These are phyloP conservation scores for Hyaloperonospora arabidopsidis DNA, from an alignment of 352 stramenopile genomes.

Conservation along the genomic window DNA sequence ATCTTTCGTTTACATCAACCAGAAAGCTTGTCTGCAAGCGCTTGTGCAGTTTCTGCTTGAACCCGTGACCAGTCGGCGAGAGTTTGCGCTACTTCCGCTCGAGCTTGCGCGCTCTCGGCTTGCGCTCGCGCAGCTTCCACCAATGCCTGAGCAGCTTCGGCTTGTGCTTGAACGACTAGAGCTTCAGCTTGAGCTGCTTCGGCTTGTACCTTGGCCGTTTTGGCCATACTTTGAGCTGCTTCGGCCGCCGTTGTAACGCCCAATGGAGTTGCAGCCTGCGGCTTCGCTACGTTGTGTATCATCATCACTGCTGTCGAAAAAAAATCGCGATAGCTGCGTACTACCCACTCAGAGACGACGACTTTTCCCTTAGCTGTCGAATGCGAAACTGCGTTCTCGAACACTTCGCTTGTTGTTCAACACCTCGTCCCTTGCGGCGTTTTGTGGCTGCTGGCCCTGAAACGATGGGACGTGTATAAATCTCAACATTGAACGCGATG, in stretches of 20 bases:
- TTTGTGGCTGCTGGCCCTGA: too few relatives aligned
- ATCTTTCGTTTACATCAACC: background rate
- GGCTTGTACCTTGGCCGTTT: constrained; percentile 18
- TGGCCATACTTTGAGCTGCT: constrained; percentile 12
- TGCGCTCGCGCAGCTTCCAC: constrained; percentile 18
- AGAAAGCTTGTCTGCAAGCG: constrained; percentile 13
- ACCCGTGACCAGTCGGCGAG: constrained; percentile 14
- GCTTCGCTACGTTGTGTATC: background rate
- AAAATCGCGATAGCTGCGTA: too few relatives aligned
- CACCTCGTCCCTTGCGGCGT: too few relatives aligned
- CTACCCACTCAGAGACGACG: too few relatives aligned
- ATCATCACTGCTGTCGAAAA: too few relatives aligned
- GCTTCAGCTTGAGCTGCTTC: constrained; percentile 21
- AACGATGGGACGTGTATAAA: too few relatives aligned
- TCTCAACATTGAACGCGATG: too few relatives aligned
- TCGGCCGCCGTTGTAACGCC: constrained; percentile 9
- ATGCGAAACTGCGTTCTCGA: too few relatives aligned
- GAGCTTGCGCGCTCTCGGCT: constrained; percentile 14
- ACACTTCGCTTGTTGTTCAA: too few relatives aligned
- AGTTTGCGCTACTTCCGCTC: constrained; percentile 15
- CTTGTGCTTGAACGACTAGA: constrained; percentile 19
- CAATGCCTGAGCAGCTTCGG: constrained; percentile 16
- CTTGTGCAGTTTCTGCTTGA: constrained; percentile 11
- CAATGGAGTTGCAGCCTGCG: background rate
- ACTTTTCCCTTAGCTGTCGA: too few relatives aligned